Evolutionary conservation across 768 basidiomycete species (phyloP).

Genomic region (Dentipellis sp.): DNA sequence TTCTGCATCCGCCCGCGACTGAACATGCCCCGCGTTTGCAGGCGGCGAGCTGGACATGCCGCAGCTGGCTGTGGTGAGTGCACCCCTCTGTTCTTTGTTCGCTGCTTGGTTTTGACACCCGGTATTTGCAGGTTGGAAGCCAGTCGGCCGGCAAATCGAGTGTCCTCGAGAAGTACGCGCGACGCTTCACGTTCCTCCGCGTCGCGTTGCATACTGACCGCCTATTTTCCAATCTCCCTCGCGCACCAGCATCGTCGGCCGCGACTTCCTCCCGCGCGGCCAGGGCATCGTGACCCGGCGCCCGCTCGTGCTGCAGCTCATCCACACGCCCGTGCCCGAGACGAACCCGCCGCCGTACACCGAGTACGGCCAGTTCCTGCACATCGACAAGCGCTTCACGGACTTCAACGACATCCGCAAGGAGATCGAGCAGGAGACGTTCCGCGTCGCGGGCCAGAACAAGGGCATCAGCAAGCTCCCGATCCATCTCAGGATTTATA

Average conservation of each 20-base stretch:
- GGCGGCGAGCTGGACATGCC: constrained; percentile 92
- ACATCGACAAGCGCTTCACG: constrained; percentile 93
- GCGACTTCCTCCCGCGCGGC: constrained; percentile 82
- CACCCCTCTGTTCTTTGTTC: neutral
- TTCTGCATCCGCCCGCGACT: constrained; percentile 7
- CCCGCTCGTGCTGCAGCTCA: constrained; percentile 91
- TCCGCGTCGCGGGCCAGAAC: constrained; percentile 95
- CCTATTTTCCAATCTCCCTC: neutral
- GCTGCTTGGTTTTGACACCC: neutral
- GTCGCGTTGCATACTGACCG: neutral
- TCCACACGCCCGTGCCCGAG: constrained; percentile 73
- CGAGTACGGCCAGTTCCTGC: constrained; percentile 97
- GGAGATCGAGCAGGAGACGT: constrained; percentile 98
- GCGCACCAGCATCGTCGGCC: constrained; percentile 69
- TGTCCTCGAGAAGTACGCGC: constrained; percentile 79
- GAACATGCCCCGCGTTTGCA: constrained; percentile 20
- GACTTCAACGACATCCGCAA: constrained; percentile 90
- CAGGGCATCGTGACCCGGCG: constrained; percentile 94
- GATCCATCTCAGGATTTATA: constrained; percentile 92
- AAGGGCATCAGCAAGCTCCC: constrained; percentile 96
- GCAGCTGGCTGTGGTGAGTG: constrained; percentile 77
- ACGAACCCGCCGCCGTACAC: constrained; percentile 35
- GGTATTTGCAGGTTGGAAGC: constrained; percentile 80
- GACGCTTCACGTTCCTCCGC: neutral
- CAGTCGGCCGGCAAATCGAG: constrained; percentile 96